Evolutionary conservation across 2,329 filamentous ascomycete species (phyloP).

Genomic region (Sphaerulina vaccinii): DNA sequence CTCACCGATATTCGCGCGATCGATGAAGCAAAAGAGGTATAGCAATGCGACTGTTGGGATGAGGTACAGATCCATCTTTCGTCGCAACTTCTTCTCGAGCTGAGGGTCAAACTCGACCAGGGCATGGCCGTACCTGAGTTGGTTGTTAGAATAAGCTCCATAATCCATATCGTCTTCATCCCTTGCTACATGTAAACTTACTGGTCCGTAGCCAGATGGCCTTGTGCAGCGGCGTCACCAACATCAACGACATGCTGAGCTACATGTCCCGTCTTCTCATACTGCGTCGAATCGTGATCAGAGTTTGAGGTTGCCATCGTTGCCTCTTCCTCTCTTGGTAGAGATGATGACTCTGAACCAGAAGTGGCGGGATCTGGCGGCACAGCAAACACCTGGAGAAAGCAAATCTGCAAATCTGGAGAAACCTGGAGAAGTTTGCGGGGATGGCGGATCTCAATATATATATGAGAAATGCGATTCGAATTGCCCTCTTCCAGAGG

Average conservation of each 20-base stretch:
- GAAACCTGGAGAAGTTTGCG: too few species aligned
- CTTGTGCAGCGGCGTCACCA: constrained; percentile 3
- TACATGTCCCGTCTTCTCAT: constrained; percentile 4
- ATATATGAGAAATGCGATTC: too few species aligned
- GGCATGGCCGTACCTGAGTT: constrained; percentile 48
- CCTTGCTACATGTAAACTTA: not conserved
- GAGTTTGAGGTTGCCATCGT: too few species aligned
- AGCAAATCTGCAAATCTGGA: too few species aligned
- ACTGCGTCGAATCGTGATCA: constrained; percentile 4
- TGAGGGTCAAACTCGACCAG: constrained; percentile 56
- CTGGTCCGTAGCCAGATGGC: constrained; percentile 13
- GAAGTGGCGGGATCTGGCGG: too few species aligned
- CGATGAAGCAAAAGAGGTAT: constrained; percentile 73
- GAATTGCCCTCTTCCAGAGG: too few species aligned
- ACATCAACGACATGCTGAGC: constrained; percentile 2
- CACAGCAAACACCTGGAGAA: too few species aligned
- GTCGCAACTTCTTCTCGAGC: constrained; percentile 58
- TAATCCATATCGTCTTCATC: not conserved
- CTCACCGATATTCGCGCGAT: constrained; percentile 70
- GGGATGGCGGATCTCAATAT: too few species aligned
- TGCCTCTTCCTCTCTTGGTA: too few species aligned
- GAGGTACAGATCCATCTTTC: constrained; percentile 65
- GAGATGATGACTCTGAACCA: too few species aligned
- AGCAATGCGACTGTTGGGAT: constrained; percentile 65
- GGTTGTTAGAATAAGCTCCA: not conserved